These are phyloP conservation scores for Debaryomyces subglobosus DNA, from an alignment of 1,139 yeast genomes.

Conservation along the genomic window DNA sequence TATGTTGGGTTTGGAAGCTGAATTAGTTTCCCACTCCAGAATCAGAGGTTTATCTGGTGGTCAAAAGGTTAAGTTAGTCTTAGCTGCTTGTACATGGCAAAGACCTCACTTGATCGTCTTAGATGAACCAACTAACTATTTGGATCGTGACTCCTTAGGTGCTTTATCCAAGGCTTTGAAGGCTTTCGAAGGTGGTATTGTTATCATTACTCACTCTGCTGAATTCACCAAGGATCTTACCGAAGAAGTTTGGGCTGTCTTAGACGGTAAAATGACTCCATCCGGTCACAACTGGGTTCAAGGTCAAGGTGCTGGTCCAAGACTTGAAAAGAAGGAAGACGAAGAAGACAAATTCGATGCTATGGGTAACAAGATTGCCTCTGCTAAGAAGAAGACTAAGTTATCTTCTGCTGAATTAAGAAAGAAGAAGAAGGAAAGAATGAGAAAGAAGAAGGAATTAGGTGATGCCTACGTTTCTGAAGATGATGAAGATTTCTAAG, in stretches of 20 bases:
- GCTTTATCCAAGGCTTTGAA: slow-evolving; percentile 99
- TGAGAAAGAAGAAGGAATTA: slow-evolving; percentile 99
- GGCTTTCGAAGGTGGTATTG: slow-evolving; percentile 99
- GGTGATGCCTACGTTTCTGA: slow-evolving; percentile 99
- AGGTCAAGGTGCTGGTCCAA: slow-evolving; percentile 99
- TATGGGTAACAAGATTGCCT: slow-evolving; percentile 99
- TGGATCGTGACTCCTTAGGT: slow-evolving; percentile 99
- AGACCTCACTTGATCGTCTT: slow-evolving; percentile 99
- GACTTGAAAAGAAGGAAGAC: slow-evolving; percentile 92
- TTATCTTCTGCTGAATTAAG: slow-evolving; percentile 98
- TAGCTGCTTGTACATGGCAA: slow-evolving; percentile 99
- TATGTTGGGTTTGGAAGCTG: slow-evolving; percentile 98
- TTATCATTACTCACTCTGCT: slow-evolving; percentile 99
- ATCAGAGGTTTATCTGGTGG: slow-evolving; percentile 99
- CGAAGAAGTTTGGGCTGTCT: slow-evolving; percentile 99
- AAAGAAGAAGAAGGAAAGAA: slow-evolving; percentile 99
- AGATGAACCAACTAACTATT: slow-evolving; percentile 99
- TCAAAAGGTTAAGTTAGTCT: slow-evolving; percentile 98
- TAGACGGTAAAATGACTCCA: slow-evolving; percentile 98
- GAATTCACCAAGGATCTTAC: slow-evolving; percentile 98
- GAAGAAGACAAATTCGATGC: slow-evolving; percentile 99
- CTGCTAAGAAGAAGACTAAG: slow-evolving; percentile 96
- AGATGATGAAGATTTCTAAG: slow-evolving; percentile 66
- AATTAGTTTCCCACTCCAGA: slow-evolving; percentile 99
- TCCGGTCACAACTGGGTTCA: slow-evolving; percentile 99